Conservation (phyloP, 179 eudicot genomes). For the Nepenthes alata region DNA sequence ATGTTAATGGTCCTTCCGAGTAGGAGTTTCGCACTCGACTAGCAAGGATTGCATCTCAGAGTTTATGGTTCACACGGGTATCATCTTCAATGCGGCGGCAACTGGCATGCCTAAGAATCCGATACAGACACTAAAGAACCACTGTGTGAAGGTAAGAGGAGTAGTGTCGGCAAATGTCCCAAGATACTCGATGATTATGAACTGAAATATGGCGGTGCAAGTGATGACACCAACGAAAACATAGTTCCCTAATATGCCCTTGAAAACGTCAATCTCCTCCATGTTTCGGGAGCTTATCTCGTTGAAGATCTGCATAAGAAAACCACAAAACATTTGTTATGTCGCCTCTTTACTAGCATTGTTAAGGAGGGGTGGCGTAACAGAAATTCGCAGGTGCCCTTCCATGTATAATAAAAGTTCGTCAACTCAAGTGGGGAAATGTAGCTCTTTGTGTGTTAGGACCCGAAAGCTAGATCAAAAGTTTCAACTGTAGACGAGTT, state of each 20-base stretch:
- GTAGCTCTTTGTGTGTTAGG: too few relatives aligned
- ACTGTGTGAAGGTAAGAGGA: constrained; percentile 54
- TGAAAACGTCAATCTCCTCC: constrained; percentile 71
- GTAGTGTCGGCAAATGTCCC: constrained; percentile 83
- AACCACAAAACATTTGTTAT: constrained; percentile 7
- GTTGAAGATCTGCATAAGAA: constrained; percentile 54
- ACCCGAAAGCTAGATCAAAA: too few relatives aligned
- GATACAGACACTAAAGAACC: constrained; percentile 50
- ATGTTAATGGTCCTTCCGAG: neutral
- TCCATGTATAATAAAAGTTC: too few relatives aligned
- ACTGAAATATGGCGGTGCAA: constrained; percentile 60
- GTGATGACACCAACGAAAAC: constrained; percentile 59
- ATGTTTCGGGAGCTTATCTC: constrained; percentile 84
- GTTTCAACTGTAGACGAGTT: too few relatives aligned
- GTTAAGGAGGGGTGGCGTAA: too few relatives aligned
- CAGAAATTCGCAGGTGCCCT: too few relatives aligned
- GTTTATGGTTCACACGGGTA: constrained; percentile 29
- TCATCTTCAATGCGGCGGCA: constrained; percentile 53
- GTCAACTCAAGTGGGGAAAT: too few relatives aligned
- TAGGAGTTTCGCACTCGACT: constrained; percentile 2
- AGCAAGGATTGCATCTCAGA: constrained; percentile 2
- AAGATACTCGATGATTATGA: constrained; percentile 61
- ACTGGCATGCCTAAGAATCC: constrained; percentile 89
- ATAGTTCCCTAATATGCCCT: constrained; percentile 69
- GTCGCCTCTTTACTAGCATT: neutral